Evolutionary conservation across 148 eudicot species (phyloP).

Genomic region (Cornus suecica): DNA sequence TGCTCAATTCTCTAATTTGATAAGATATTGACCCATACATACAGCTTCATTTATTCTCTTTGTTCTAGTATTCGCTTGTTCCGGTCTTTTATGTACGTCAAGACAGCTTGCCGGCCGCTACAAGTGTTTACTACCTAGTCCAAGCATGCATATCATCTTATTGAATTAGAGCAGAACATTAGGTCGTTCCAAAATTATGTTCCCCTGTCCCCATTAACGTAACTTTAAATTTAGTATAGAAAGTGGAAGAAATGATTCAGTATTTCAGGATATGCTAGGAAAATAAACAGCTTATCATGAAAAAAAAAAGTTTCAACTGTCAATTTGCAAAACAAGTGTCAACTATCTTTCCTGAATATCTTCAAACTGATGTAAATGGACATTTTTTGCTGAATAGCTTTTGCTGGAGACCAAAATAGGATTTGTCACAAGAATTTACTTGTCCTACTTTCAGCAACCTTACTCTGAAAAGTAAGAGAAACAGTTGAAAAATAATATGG

Average conservation of each 20-base stretch:
- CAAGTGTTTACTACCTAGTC: background rate
- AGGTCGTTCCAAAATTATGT: background rate
- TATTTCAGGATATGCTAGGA: background rate
- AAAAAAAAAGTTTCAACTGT: background rate
- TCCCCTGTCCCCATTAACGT: background rate
- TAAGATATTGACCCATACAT: background rate
- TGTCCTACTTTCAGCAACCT: background rate
- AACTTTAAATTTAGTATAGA: background rate
- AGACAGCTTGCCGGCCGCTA: too few species aligned
- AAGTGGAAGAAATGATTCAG: slow-evolving; percentile 2
- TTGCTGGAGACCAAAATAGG: background rate
- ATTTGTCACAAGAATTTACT: background rate
- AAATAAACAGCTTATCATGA: too few species aligned
- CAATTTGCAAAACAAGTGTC: background rate
- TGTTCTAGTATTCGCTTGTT: background rate
- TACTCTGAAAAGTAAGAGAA: background rate
- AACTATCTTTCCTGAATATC: background rate
- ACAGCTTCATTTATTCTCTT: background rate
- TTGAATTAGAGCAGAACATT: background rate
- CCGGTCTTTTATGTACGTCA: background rate
- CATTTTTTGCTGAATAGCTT: background rate
- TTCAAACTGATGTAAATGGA: background rate
- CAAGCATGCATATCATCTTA: background rate
- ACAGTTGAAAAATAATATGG: background rate
- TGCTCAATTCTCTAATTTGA: background rate